Evolutionary conservation across 2,329 filamentous ascomycete species (phyloP).

Genomic region (Colletotrichum higginsianum): DNA sequence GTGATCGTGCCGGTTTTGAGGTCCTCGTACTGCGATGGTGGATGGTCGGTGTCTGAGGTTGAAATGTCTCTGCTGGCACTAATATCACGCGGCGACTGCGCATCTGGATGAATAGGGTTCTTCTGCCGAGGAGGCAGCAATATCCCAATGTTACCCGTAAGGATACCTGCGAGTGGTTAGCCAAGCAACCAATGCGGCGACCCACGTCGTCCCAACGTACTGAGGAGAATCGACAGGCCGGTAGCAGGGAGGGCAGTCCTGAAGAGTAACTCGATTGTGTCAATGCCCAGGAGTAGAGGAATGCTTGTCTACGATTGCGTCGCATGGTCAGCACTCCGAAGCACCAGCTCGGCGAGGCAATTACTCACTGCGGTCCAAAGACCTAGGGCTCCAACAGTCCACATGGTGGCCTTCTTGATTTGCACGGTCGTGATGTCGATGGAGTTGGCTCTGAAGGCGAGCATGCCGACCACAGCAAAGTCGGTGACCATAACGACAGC

Average conservation of each 20-base stretch:
- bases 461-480: conserved; percentile 58
- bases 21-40: conserved; percentile 64
- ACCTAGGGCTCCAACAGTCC: conserved; percentile 60
- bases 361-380: conserved; percentile 69
- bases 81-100: conserved; percentile 56
- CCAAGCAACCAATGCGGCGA: neutral
- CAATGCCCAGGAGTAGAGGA: conserved; percentile 65
- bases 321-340: conserved; percentile 37
- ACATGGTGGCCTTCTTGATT: conserved; percentile 58
- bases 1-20: conserved; percentile 59
- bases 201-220: conserved; percentile 53
- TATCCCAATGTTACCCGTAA: conserved; percentile 57
- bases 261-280: conserved; percentile 57
- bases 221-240: conserved; percentile 65
- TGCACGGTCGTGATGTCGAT: conserved; percentile 53
- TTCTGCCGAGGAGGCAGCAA: conserved; percentile 51
- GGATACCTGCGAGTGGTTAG: conserved; percentile 46
- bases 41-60: conserved; percentile 60
- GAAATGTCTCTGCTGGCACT: conserved; percentile 55
- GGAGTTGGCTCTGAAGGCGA: conserved; percentile 60
- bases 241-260: conserved; percentile 66
- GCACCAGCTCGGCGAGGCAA: neutral
- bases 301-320: conserved; percentile 61
- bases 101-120: conserved; percentile 51
- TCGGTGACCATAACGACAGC: conserved; percentile 63